Evolutionary conservation across 2,329 filamentous ascomycete species (phyloP).

Genomic region (Colletotrichum somersetense): DNA sequence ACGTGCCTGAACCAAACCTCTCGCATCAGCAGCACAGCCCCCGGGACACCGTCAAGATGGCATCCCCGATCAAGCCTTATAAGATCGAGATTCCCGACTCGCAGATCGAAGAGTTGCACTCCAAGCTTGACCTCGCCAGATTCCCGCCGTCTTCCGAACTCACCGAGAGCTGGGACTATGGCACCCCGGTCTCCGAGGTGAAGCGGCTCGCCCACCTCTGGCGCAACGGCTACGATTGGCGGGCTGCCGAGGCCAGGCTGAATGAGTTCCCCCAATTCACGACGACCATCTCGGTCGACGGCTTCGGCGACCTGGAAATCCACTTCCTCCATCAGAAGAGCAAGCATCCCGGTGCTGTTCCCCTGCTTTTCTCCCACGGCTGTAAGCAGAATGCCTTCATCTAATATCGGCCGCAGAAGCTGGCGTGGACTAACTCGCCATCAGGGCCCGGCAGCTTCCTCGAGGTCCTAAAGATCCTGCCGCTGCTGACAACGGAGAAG

Average conservation of each 20-base stretch:
- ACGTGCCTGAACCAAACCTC: neutral
- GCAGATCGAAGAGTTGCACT: slow-evolving; percentile 47
- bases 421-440: neutral
- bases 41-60: neutral
- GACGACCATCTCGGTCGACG: slow-evolving; percentile 64
- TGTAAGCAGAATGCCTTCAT: slow-evolving; percentile 53
- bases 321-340: slow-evolving; percentile 74
- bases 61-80: slow-evolving; percentile 49
- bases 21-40: neutral
- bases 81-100: slow-evolving; percentile 51
- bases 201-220: slow-evolving; percentile 53
- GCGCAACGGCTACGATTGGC: slow-evolving; percentile 71
- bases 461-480: slow-evolving; percentile 74
- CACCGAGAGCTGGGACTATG: slow-evolving; percentile 51
- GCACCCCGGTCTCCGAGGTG: slow-evolving; percentile 50
- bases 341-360: slow-evolving; percentile 65
- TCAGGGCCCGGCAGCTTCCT: slow-evolving; percentile 75
- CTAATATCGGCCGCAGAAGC: no score
- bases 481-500: slow-evolving; percentile 54
- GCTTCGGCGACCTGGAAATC: slow-evolving; percentile 70
- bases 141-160: slow-evolving; percentile 51
- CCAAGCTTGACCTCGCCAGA: slow-evolving; percentile 49
- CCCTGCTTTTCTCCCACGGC: slow-evolving; percentile 76
- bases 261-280: slow-evolving; percentile 72
- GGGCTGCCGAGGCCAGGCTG: slow-evolving; percentile 66